These are phyloP conservation scores for Pestalotiopsis sp. DNA, from an alignment of 2,329 filamentous ascomycete genomes.

Conservation along the genomic window DNA sequence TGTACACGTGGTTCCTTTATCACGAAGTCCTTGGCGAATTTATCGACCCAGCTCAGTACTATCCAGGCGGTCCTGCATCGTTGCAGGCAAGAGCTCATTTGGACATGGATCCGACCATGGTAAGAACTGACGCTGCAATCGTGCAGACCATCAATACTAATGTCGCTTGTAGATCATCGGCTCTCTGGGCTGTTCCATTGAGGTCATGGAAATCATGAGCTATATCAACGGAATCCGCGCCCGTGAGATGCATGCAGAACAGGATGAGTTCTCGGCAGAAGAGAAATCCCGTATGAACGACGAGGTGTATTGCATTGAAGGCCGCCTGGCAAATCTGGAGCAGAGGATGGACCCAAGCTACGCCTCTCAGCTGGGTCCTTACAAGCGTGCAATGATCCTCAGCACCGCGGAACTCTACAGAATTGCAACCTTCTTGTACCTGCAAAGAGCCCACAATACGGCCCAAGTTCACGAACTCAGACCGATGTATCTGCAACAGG, in stretches of 20 bases:
- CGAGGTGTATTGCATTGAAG: constrained; percentile 29
- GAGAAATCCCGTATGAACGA: constrained; percentile 28
- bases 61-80: constrained; percentile 27
- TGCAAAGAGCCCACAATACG: constrained; percentile 31
- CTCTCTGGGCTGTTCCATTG: constrained; percentile 48
- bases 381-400: constrained; percentile 32
- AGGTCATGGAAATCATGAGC: constrained; percentile 47
- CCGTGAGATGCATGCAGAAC: constrained; percentile 31
- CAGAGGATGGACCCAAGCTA: constrained; percentile 32
- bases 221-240: constrained; percentile 40
- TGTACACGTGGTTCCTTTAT: constrained; percentile 50
- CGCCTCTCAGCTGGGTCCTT: constrained; percentile 30
- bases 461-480: constrained; percentile 28
- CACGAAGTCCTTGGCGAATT: constrained; percentile 49
- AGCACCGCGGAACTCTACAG: constrained; percentile 55
- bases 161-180: constrained; percentile 44
- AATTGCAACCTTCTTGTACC: constrained; percentile 48
- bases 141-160: background rate
- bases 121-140: constrained; percentile 19
- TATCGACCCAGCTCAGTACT: constrained; percentile 36
- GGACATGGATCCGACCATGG: constrained; percentile 33
- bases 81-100: constrained; percentile 32
- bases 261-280: constrained; percentile 27
- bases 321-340: constrained; percentile 26
- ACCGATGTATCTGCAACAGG: constrained; percentile 34